Percentiles rank a stretch among this genome's conserved stretches.
phyloP scores from a whole-genome alignment of 495 filamentous ascomycete genomes.

The Sordaria brevicollis region DNA sequence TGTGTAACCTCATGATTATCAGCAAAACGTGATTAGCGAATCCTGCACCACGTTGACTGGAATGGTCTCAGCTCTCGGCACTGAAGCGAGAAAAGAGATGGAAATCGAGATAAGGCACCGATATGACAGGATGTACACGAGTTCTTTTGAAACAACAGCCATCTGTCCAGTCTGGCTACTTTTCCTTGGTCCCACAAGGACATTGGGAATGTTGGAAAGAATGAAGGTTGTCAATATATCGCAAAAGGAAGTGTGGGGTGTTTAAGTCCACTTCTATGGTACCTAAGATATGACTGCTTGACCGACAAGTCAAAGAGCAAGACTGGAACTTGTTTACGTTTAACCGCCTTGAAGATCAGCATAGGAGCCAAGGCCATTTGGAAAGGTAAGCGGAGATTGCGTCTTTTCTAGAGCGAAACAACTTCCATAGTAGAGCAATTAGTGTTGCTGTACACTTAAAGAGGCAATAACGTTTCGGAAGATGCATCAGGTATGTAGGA shows the following conservation, averaged over 20 bases:
- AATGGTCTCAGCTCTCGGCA: not conserved
- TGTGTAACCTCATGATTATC: not conserved
- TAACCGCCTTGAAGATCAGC: not conserved
- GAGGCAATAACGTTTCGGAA: not conserved
- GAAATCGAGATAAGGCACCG: not conserved
- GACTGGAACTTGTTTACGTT: not conserved
- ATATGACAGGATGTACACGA: not conserved
- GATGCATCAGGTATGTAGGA: not conserved
- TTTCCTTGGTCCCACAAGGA: no score
- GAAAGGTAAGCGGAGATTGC: not conserved
- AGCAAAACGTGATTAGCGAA: not conserved
- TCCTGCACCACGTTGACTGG: not conserved
- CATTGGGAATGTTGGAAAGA: no score
- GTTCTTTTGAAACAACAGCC: not conserved
- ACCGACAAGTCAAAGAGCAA: not conserved
- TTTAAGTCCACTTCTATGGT: not conserved
- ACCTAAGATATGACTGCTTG: conserved; percentile 3
- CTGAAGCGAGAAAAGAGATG: not conserved
- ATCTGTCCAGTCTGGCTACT: not conserved
- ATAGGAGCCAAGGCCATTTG: not conserved
- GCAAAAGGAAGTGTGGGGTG: no score
- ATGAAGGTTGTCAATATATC: no score
- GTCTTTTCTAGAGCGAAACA: not conserved
- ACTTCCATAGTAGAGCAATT: not conserved
- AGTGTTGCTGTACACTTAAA: not conserved